Evolutionary conservation across 176 grass and related monocot genomes (phyloP).

Genomic region (Bonia amplexicaulis): DNA sequence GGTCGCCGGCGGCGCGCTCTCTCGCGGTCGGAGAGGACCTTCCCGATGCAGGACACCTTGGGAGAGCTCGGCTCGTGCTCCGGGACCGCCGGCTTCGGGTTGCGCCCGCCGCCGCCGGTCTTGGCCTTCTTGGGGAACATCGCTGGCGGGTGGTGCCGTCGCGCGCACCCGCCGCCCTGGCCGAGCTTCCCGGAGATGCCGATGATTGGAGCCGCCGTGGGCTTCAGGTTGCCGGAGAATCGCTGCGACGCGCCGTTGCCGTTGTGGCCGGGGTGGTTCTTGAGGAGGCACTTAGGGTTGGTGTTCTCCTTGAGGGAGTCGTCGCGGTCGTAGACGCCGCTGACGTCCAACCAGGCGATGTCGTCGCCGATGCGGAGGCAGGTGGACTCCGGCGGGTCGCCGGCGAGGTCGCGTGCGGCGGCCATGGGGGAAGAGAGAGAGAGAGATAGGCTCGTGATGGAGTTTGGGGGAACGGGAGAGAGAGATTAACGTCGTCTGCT

Average conservation of each 20-base stretch:
- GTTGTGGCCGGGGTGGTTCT: background rate
- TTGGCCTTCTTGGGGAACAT: conserved; percentile 71
- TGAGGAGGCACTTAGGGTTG: conserved; percentile 73
- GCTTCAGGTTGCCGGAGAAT: conserved; percentile 69
- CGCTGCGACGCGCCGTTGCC: conserved; percentile 42
- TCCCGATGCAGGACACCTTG: conserved; percentile 93
- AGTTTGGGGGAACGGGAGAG: background rate
- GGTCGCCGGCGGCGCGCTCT: conserved; percentile 3
- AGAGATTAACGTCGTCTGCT: background rate
- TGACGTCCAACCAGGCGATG: conserved; percentile 56
- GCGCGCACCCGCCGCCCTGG: conserved; percentile 15
- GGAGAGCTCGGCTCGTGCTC: conserved; percentile 64
- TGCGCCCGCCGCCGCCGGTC: conserved; percentile 33
- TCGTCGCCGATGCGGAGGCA: conserved; percentile 38
- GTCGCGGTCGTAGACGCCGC: conserved; percentile 71
- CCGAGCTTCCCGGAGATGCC: conserved; percentile 46
- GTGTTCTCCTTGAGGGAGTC: conserved; percentile 90
- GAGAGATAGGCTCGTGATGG: background rate
- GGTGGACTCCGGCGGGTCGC: conserved; percentile 41
- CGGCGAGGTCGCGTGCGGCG: background rate
- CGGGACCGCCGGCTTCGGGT: conserved; percentile 48
- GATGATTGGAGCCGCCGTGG: conserved; percentile 51
- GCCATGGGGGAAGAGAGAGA: conserved; percentile 3
- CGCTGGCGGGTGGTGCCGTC: conserved; percentile 33
- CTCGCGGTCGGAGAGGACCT: conserved; percentile 60